Percentiles rank a stretch among this genome's conserved stretches.
Conservation (phyloP, 1,284 basidiomycete species). For the Malassezia cuniculi region DNA sequence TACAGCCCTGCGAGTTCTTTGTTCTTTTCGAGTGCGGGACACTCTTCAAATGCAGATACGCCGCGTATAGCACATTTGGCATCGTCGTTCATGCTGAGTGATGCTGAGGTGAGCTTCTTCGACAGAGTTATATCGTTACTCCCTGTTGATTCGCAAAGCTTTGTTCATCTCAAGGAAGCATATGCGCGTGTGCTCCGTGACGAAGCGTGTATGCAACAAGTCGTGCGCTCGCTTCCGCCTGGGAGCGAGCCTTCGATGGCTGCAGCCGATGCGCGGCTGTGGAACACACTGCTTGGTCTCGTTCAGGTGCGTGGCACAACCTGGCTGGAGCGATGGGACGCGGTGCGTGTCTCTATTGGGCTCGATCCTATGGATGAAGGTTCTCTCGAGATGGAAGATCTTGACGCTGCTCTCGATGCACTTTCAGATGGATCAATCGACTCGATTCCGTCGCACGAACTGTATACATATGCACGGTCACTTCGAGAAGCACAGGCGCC, state of each 20-base stretch:
- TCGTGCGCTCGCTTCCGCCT: background rate
- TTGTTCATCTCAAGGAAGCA: constrained; percentile 30
- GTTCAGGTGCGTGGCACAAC: constrained; percentile 32
- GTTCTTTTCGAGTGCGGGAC: too few relatives aligned
- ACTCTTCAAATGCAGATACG: background rate
- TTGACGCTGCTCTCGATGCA: too few relatives aligned
- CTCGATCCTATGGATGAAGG: constrained; percentile 26
- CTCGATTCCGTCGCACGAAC: too few relatives aligned
- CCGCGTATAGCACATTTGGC: constrained; percentile 8
- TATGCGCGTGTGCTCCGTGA: constrained; percentile 18
- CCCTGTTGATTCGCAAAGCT: constrained; percentile 23
- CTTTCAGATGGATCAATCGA: too few relatives aligned
- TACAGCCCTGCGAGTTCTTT: too few relatives aligned
- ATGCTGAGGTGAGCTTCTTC: constrained; percentile 31
- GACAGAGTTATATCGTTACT: constrained; percentile 24
- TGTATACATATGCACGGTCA: too few relatives aligned
- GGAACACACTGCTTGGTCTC: constrained; percentile 34
- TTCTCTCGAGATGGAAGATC: too few relatives aligned
- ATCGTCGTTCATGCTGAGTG: constrained; percentile 16
- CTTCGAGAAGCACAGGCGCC: too few relatives aligned
- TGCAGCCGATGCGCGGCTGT: constrained; percentile 27
- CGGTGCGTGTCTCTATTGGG: constrained; percentile 32
- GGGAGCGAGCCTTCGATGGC: background rate
- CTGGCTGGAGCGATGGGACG: constrained; percentile 40
- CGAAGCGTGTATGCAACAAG: constrained; percentile 1